Base-by-base conservation (phyloP, 1,284 basidiomycete genomes). In the Sutorius eximius region DNA sequence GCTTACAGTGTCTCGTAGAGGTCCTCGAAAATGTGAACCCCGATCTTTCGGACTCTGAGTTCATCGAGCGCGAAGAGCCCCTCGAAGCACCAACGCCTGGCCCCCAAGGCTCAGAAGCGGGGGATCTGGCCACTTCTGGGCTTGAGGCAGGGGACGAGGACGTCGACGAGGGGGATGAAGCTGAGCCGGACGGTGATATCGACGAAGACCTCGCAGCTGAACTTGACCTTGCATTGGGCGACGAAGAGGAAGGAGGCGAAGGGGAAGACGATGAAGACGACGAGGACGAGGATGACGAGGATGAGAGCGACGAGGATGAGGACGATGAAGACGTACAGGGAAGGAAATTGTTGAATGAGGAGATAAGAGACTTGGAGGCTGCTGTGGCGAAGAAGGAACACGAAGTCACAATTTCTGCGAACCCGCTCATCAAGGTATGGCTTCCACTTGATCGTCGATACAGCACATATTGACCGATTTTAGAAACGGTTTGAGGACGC, bases 401-500 rank as follows among this genome's bases (percentile, higher is more conserved):
- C 27, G 92, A 96, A 68, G 87, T 95, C 56, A 83, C 89, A n/a
- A 89, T 86, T 58, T 91, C 92, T 38, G 85, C 85, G 12, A 98
- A 97, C 69, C 89, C 91, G 22, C 83, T 97, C 56, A 93, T 97
- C 71, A 87, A 86, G 76, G 90, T 89, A 65, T 56, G 60, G 29
- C n/a, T 27, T 50, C 18, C 34, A 16, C 24, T 57, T 53, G 18
- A 41, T 42, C 30, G 4, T 38, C 16, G 42, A 5, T 27, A 44
- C 15, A 42, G 18, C 22, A 27, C 42, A 57, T 27, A 55, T n/a
- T 58, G 30, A 58, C 7, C 51, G 20, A 7, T 49, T 61, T 11
- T 40, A 95, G 89, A 91, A 91, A 82, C 93, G 95, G 34, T 96
- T 96, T 74, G 93, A 96, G 71, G 94, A 96, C 69, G 89, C 91